A percentile compares a stretch with the other conserved stretches of the same genome.
Conservation (phyloP, 2,329 filamentous ascomycete genomes). For the Exophiala oligosperma region DNA sequence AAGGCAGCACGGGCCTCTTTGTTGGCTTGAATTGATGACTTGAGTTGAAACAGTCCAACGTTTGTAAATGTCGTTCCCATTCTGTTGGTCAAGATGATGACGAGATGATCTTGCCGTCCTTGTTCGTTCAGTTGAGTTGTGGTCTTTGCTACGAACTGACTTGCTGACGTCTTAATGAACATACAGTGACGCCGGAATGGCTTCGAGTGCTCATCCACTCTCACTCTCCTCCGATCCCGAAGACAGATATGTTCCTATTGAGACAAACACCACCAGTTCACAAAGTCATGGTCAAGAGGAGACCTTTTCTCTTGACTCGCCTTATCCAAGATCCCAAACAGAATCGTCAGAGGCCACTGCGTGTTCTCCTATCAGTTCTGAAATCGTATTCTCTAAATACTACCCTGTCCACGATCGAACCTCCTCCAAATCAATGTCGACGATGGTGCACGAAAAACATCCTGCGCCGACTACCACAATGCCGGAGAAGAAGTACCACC, state of each 20-base stretch:
- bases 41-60: too few relatives aligned
- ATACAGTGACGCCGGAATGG: neutral
- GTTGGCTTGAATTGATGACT: too few relatives aligned
- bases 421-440: conserved; percentile 19
- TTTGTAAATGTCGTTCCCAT: too few relatives aligned
- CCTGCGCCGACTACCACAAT: conserved; percentile 17
- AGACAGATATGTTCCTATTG: neutral
- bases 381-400: neutral
- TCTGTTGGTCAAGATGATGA: too few relatives aligned
- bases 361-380: conserved; percentile 1
- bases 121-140: too few relatives aligned
- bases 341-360: conserved; percentile 2
- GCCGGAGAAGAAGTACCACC: conserved; percentile 29
- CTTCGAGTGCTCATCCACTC: neutral
- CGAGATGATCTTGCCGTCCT: too few relatives aligned
- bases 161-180: neutral
- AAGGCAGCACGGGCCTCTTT: too few relatives aligned
- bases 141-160: neutral
- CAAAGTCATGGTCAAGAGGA: neutral
- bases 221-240: neutral
- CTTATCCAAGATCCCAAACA: conserved; percentile 6
- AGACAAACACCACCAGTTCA: neutral
- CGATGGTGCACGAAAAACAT: conserved; percentile 23
- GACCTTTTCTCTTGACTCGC: neutral
- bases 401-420: conserved; percentile 11